Base-by-base conservation (phyloP, 306 rosid genomes). In the Begonia peltatifolia region DNA sequence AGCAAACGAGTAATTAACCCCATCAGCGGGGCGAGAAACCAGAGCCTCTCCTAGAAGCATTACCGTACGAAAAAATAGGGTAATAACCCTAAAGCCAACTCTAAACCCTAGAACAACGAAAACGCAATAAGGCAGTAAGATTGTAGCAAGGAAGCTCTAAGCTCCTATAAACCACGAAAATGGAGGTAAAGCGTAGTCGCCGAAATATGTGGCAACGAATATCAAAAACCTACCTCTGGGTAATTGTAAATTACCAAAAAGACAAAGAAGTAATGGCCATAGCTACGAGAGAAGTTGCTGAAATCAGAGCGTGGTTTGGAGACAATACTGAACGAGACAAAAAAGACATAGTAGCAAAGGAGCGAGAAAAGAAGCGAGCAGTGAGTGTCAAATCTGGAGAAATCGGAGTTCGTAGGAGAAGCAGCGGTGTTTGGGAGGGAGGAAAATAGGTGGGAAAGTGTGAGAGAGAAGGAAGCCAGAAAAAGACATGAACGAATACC, bases 1-100 rank as follows among this genome's bases (percentile, higher is more conserved):
- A 17, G 90, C 94, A 53, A 82, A 74, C n/a, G 93, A 82, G 57
- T 85, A 84, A 51, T 66, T 71, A 5, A 60, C 52, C 11, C 54
- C 79, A 2, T 66, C 76, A 6, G 43, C 71, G 56, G 69, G 65
- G 42, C 50, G 51, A 46, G 81, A 56, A 52, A 50, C 56, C 50
- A 44, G 58, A 14, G 74, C 62, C 57, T 42, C 75, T 43, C 53
- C 76, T 63, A 87, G 79, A 53, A 85, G 77, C 97, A 90, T 57
- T 63, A 57, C 50, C 5, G 52, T 10, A 12, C 46, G 42, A 42
- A 10, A 11, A 46, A 42, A 14, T 59, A 5, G 6, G 17, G 18
- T 13, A 38, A 66, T 36, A 72, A 53, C 72, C 76, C 76, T 63
- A 62, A 50, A 55, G 70, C 42, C 42, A 62, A 52, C 48, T 36